Conservation (phyloP, 768 basidiomycete species). For the Leccinum subtestaceum region DNA sequence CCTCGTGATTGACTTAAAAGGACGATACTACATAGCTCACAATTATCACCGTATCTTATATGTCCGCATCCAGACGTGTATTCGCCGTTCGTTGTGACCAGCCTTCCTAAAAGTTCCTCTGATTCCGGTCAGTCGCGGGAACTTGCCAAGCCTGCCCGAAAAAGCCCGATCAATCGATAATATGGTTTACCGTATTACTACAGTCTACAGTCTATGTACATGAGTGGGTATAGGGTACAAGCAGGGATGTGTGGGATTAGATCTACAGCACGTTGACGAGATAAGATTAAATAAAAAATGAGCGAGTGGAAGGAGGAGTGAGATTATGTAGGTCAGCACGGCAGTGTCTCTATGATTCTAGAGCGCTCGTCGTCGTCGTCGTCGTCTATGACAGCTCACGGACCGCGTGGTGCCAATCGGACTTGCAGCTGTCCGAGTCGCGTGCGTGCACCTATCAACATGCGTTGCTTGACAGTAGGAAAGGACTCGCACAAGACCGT, state of each 20-base stretch:
- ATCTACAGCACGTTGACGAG: conserved; percentile 19
- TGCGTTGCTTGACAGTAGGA: conserved; percentile 52
- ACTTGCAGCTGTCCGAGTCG: conserved; percentile 21
- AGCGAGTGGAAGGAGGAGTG: conserved; percentile 9
- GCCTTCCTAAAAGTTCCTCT: not conserved
- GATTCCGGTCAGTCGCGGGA: not conserved
- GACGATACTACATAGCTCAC: not conserved
- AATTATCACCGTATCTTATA: not conserved
- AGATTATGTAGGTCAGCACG: not conserved
- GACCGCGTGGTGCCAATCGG: conserved; percentile 10
- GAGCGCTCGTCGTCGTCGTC: conserved; percentile 3
- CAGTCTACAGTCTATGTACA: conserved; percentile 12
- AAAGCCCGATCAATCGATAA: not conserved
- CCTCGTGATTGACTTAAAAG: not conserved
- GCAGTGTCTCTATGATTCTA: not conserved
- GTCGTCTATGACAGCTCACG: conserved; percentile 10
- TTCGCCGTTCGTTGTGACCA: not conserved
- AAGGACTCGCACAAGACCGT: conserved; percentile 50
- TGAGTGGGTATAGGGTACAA: conserved; percentile 9
- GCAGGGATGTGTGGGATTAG: conserved; percentile 5
- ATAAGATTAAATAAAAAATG: conserved; percentile 16
- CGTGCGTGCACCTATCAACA: conserved; percentile 20
- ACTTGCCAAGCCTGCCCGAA: not conserved
- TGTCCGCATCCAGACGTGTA: not conserved
- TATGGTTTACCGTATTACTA: conserved; percentile 7